Base-by-base conservation (phyloP, 2,329 filamentous ascomycete species). In the Magnaporthales sp. region DNA sequence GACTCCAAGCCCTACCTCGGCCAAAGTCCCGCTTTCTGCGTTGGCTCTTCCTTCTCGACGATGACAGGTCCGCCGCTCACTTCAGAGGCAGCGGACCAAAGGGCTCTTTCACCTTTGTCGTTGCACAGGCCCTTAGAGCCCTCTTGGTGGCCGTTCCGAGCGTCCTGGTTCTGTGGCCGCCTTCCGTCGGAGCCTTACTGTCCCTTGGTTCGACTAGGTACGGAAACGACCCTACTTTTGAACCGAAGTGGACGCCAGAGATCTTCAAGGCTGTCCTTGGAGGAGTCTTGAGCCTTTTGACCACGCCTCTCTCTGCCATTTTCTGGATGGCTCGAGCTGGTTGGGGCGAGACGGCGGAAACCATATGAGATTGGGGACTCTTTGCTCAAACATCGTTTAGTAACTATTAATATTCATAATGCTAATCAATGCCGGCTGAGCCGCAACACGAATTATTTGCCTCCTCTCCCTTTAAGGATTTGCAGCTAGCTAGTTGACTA, bases 271-370 rank as follows among this genome's bases (percentile, higher is more conserved):
- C 79, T 11, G 71, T 84, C 15, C 76, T 82, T 46, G 83, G 82
- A 13, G 82, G 77, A 7, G 68, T 80, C 56, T 73, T 84, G 30
- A 80, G 78, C 7, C 68, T 83, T 62, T 65, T 83, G 58, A 80
- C 79, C 56, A 83, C 82, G 62, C 83, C 83, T 1, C 69, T 76
- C 9, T 81, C 84, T 74, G 80, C 79, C 46, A 70, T 77, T 24
- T 83, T 84, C 68, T 85, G 83, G 83, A 74, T 85, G 51, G 72
- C 80, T 63, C 77, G 80, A 67, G 81, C 79, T 10, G 83, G 82
- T 0, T 84, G 81, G 82, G 77, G 54, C 54, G 54, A 74, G 56
- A 64, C 76, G 64, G 67, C 71, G 68, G 72, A 70, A 63, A 71
- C 71, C 22, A 24, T 58, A 26, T 13, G n/a, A 46, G 19, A 19